Evolutionary conservation across 768 basidiomycete genomes (phyloP), one percentile per base, ranked within the genome.

Genomic region (Baorangia bicolor): DNA sequence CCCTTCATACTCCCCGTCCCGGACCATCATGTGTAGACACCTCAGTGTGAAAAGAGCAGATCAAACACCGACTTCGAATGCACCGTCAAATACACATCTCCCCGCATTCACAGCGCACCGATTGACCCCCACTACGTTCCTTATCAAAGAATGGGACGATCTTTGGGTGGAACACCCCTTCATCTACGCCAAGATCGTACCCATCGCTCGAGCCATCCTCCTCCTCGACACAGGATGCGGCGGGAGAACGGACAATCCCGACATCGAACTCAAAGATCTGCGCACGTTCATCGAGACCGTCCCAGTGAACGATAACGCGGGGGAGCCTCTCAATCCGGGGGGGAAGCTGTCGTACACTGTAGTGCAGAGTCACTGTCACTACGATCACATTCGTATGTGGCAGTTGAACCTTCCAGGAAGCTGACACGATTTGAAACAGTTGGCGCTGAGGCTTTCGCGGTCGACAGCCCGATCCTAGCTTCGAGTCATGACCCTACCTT

Each of bases 151-250:
- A 65, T 74, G 75, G 68, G 68, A 81, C 48, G 82, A 83, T 56
- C 65, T 78, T 30, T 84, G 76, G 65, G 69, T 69, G 16, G 82
- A 85, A 61, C 75, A 76, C 49, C 81, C 82, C 4, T 77, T 80
- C 66, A 83, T 85, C 56, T 84, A 82, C 62, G 79, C 72, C 54
- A 83, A 80, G 61, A 51, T 77, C 40, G 58, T 78, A 10, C 71
- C 74, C 30, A 58, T 62, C 11, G 70, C 74, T 5, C 67, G 67
- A 25, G 77, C 78, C 2, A 67, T 83, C 48, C 69, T 85, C 11
- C 59, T 84, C 34, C 68, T 83, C 42, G 83, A 84, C 63, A 82
- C 80, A 16, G 83, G 82, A 35, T 83, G 81, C 35, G 81, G 82
- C 20, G 81, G 82, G 5, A 70, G 64, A 43, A 77, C 80, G 3